phyloP scores from a whole-genome alignment of 1,284 basidiomycete species.

The Apiotrichum sp. region DNA sequence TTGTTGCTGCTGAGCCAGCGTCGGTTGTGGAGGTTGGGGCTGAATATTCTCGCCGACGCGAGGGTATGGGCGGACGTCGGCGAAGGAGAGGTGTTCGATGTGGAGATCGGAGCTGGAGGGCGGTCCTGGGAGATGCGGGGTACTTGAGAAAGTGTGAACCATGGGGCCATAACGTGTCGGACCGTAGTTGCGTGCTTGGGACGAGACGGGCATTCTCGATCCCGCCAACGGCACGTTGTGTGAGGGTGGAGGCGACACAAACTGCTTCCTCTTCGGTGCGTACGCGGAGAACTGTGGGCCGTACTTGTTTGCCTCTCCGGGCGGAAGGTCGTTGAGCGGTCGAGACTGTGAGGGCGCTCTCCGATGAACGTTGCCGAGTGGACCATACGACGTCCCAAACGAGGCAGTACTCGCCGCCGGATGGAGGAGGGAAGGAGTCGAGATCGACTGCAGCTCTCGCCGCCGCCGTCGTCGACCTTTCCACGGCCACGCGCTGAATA shows the following conservation, averaged over 20 bases:
- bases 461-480: neutral
- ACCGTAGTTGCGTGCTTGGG: no score
- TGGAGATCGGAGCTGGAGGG: neutral
- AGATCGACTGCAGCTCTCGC: neutral
- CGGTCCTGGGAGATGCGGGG: neutral
- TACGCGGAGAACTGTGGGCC: neutral
- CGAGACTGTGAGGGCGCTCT: no score
- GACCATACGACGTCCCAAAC: neutral
- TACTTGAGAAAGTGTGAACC: constrained; percentile 2
- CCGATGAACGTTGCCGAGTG: neutral
- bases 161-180: constrained; percentile 8
- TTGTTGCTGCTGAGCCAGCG: neutral
- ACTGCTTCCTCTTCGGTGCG: neutral
- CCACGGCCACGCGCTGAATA: constrained; percentile 7
- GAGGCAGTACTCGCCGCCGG: neutral
- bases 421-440: constrained; percentile 6
- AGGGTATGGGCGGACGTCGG: constrained; percentile 5
- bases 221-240: constrained; percentile 13
- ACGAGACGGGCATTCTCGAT: constrained; percentile 36
- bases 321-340: neutral
- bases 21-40: neutral
- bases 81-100: neutral
- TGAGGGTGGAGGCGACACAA: neutral
- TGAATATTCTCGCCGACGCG: constrained; percentile 7
- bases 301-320: neutral